Conservation (phyloP, 805 yeast species). For the Metschnikowia aberdeeniae region DNA sequence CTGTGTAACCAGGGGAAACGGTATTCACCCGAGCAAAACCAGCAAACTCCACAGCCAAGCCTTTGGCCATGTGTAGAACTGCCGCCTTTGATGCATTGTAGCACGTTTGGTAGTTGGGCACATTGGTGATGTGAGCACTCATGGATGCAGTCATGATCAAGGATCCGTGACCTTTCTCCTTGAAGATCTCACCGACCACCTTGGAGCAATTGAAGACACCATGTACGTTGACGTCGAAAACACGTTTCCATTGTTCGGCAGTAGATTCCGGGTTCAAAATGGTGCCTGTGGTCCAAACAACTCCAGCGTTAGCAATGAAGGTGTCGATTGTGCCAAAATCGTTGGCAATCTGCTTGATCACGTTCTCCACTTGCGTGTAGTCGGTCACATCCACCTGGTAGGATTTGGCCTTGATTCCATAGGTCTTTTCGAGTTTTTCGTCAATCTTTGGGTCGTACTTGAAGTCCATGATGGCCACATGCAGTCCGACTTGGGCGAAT, state of each 20-base stretch:
- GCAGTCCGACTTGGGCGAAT: slow-evolving; percentile 61
- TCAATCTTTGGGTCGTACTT: slow-evolving; percentile 27
- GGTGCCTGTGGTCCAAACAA: slow-evolving; percentile 45
- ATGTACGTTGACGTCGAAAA: slow-evolving; percentile 48
- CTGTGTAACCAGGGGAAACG: slow-evolving; percentile 21
- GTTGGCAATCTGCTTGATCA: slow-evolving; percentile 46
- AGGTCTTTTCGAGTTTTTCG: slow-evolving; percentile 34
- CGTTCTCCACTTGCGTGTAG: slow-evolving; percentile 44
- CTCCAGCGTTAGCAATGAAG: slow-evolving; percentile 87
- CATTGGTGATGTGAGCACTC: slow-evolving; percentile 83
- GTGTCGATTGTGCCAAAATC: slow-evolving; percentile 82
- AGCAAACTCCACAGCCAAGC: slow-evolving; percentile 22
- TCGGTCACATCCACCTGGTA: slow-evolving; percentile 58
- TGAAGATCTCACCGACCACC: slow-evolving; percentile 67
- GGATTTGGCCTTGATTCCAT: slow-evolving; percentile 60
- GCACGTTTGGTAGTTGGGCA: slow-evolving; percentile 80
- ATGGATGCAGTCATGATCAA: slow-evolving; percentile 83
- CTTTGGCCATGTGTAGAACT: slow-evolving; percentile 20
- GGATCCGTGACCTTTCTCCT: slow-evolving; percentile 70
- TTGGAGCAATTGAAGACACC: slow-evolving; percentile 54
- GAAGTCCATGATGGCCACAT: slow-evolving; percentile 42
- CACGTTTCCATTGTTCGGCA: slow-evolving; percentile 62
- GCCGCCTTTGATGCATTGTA: slow-evolving; percentile 22
- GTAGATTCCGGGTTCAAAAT: slow-evolving; percentile 42
- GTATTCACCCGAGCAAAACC: slow-evolving; percentile 21